Base-by-base conservation (phyloP, 1,284 basidiomycete genomes). In the Termitomyces sp. region DNA sequence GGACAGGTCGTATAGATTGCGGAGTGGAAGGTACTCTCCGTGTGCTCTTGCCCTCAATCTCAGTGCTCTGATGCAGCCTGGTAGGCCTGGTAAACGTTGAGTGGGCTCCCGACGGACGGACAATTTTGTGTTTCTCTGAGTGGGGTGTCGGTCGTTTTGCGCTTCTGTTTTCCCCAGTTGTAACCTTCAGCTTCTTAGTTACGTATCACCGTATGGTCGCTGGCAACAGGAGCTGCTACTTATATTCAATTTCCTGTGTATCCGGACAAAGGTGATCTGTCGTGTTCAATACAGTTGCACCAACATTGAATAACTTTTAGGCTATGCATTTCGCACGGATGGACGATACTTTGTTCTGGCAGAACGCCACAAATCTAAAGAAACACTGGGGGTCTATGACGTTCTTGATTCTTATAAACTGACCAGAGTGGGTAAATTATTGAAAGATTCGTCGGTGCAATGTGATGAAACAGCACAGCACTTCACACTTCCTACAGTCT, bases 331-430 rank as follows among this genome's bases (percentile, higher is more conserved):
- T 66, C 84, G 90, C 21, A 70, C 81, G 24, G 91, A 94, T 68
- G 84, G 83, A 3, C 82, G 84, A 26, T 93, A 93, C 67, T 85
- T 94, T 63, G 73, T 91, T 12, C 72, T 94, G 2, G 89, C 86
- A 3, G 93, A 95, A 66, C 79, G 90, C 15, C 92, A 94, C 65
- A 85, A 86, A 60, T 92, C 90, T 0, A 93, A 88, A 67, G 92
- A 94, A 65, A 86, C 85, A 0, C 65, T 93, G 0, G 90, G 91
- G 12, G 72, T 95, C 2, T 95, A 95, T 67, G 92, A 94, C 64
- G 73, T 82, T 2, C 65, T 74, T 1, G 81, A 89, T 58, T 73
- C 75, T 0, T 92, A 87, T 67, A 83, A 83, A 59, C 75, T 94
- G 19, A 79, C 89, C 44, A 78, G 91, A 64, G 92, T 94, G 69